phyloP scores from a whole-genome alignment of 192 early-diverging fungal species.

The Coemansia sp. region DNA sequence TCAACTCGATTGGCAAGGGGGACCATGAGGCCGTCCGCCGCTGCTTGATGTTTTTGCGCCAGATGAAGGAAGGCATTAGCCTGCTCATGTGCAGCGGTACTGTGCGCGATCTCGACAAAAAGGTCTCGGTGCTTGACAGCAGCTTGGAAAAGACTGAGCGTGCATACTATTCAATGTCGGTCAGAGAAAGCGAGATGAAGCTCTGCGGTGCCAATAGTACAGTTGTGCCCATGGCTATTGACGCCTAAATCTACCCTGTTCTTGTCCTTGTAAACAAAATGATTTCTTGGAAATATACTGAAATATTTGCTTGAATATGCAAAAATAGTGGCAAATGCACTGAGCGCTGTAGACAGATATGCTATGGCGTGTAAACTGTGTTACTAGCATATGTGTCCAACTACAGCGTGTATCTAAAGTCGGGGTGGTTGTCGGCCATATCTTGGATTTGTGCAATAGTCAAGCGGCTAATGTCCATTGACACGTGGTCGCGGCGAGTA shows the following conservation, averaged over 20 bases:
- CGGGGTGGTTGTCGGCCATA: conserved; percentile 43
- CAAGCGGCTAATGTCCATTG: conserved; percentile 11
- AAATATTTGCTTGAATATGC: no score
- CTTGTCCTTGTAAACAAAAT: background rate
- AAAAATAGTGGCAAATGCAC: no score
- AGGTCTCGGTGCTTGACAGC: conserved; percentile 31
- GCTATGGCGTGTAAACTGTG: background rate
- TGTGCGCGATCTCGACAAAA: conserved; percentile 30
- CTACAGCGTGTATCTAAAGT: conserved; percentile 41
- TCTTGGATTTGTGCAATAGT: conserved; percentile 21
- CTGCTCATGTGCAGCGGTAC: conserved; percentile 7
- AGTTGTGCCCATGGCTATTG: background rate
- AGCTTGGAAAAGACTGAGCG: conserved; percentile 48
- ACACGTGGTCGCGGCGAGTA: conserved; percentile 10
- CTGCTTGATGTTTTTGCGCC: conserved; percentile 44
- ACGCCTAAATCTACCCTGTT: background rate
- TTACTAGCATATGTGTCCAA: background rate
- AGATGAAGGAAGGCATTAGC: conserved; percentile 42
- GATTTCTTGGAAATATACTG: no score
- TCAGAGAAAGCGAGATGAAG: conserved; percentile 34
- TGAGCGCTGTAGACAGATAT: no score
- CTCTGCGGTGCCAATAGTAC: background rate
- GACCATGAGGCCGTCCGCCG: conserved; percentile 34
- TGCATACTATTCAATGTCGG: conserved; percentile 43
- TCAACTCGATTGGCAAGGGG: conserved; percentile 53